Conservation (phyloP, 176 grass and related monocot species). For the Eragrostis nindensis region DNA sequence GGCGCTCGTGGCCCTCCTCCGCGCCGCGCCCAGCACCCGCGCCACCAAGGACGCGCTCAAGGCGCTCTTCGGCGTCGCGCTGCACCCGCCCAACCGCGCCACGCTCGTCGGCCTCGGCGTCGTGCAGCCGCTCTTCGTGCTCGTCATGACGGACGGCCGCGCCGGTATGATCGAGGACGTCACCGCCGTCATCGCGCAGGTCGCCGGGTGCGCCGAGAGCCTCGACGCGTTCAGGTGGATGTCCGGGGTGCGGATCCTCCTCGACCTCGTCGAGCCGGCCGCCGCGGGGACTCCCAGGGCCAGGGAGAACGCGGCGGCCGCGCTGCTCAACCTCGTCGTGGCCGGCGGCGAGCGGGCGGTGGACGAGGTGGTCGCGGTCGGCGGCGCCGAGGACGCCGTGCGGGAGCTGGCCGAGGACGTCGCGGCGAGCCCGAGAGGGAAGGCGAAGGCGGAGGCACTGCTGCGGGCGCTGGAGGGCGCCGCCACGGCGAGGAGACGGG, state of each 20-base stretch:
- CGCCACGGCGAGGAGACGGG: conserved; percentile 7
- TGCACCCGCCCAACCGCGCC: conserved; percentile 74
- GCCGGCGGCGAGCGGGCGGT: conserved; percentile 63
- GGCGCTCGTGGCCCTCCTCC: conserved; percentile 70
- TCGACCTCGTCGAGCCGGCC: conserved; percentile 60
- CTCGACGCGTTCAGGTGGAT: conserved; percentile 65
- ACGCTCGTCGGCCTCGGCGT: conserved; percentile 55
- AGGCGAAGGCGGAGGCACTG: conserved; percentile 74
- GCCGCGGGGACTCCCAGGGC: conserved; percentile 41
- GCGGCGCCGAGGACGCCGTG: conserved; percentile 50
- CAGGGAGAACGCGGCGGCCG: conserved; percentile 78
- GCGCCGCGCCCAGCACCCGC: conserved; percentile 46
- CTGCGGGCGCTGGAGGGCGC: conserved; percentile 55
- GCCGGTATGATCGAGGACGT: conserved; percentile 79
- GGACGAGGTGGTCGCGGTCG: conserved; percentile 58
- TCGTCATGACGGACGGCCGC: conserved; percentile 63
- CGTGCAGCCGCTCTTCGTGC: conserved; percentile 71
- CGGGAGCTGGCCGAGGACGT: conserved; percentile 55
- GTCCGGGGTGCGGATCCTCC: conserved; percentile 68
- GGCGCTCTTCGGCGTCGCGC: conserved; percentile 71
- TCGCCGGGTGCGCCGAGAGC: conserved; percentile 88
- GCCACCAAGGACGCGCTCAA: conserved; percentile 88
- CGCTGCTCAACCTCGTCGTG: conserved; percentile 84
- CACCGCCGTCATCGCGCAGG: conserved; percentile 84
- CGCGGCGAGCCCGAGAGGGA: conserved; percentile 61